Base-by-base conservation (phyloP, 495 filamentous ascomycete species). In the Xylaria acuta region DNA sequence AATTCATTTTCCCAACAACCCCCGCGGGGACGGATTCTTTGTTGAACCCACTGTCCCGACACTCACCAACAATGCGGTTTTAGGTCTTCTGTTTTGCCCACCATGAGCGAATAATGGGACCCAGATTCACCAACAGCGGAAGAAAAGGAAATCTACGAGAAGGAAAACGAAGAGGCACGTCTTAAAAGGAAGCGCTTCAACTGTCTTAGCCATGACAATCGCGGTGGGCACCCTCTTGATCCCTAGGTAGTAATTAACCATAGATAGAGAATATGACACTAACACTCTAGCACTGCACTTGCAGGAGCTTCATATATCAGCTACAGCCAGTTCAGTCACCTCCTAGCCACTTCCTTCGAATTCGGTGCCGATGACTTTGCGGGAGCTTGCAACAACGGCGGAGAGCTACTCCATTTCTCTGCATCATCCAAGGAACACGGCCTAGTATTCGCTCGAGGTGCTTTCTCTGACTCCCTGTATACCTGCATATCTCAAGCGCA, bases 231-330 rank as follows among this genome's bases (percentile, higher is more conserved):
- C 56, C 7, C 32, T 38, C 32, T 38, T 58, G 54, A 38, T 34
- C 34, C 56, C 16, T 36, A 20, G 7, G 27, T 38, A 59, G n/a
- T n/a, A n/a, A n/a, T 8, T n/a, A 59, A 38, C 56, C 16, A 59
- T 38, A n/a, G 32, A 36, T 20, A 38, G 30, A 36, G 2, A 59
- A 59, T 18, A 49, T 22, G 20, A 49, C 18, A 36, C 30, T 59
- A 18, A 59, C 16, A 20, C n/a, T 41, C 25, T n/a, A 41, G 12
- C 22, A 59, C 22, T 14, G 2, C 20, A 5, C n/a, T 38, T 67
- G 9, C 73, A 76, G 76, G 76, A 43, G 62, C 74, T 27, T 75
- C 70, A 3, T 78, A 76, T 66, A 73, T 69, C 20, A 78, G 74
- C 54, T 76, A 73, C 32, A 72, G 63, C 14, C 51, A 69, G 45